Conservation (phyloP, 2,329 filamentous ascomycete species). For the Monilinia fructigena region DNA sequence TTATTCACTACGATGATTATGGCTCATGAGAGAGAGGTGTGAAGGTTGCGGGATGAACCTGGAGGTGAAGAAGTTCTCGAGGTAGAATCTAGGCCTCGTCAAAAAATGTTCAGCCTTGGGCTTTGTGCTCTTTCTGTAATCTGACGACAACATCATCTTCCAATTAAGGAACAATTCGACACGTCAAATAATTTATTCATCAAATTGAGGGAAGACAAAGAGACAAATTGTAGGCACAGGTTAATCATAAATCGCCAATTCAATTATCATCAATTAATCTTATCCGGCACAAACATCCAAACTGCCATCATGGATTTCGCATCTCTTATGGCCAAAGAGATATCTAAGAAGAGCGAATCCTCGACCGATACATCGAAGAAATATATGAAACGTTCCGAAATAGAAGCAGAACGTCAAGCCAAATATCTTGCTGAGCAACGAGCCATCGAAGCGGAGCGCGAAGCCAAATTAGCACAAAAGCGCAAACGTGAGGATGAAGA, state of each 20-base stretch:
- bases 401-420: slow-evolving; percentile 77
- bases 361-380: slow-evolving; percentile 56
- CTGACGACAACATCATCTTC: neutral
- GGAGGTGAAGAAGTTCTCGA: slow-evolving; percentile 22
- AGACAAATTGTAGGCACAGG: neutral
- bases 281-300: slow-evolving; percentile 3
- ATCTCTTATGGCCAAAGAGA: slow-evolving; percentile 87
- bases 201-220: neutral
- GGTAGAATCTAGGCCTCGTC: slow-evolving; percentile 24
- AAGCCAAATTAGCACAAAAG: slow-evolving; percentile 70
- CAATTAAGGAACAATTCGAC: neutral
- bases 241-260: neutral
- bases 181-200: neutral
- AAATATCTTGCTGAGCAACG: slow-evolving; percentile 82
- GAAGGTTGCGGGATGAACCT: slow-evolving; percentile 24
- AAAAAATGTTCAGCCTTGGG: slow-evolving; percentile 23
- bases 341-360: slow-evolving; percentile 70
- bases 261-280: neutral
- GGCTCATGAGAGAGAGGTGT: neutral
- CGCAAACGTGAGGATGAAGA: slow-evolving; percentile 88
- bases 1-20: slow-evolving; percentile 4
- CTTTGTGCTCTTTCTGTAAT: slow-evolving; percentile 8
- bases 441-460: slow-evolving; percentile 67
- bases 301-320: slow-evolving; percentile 82
- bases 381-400: slow-evolving; percentile 80